Conservation (phyloP, 768 basidiomycete genomes). For the Austroboletus eburneus region DNA sequence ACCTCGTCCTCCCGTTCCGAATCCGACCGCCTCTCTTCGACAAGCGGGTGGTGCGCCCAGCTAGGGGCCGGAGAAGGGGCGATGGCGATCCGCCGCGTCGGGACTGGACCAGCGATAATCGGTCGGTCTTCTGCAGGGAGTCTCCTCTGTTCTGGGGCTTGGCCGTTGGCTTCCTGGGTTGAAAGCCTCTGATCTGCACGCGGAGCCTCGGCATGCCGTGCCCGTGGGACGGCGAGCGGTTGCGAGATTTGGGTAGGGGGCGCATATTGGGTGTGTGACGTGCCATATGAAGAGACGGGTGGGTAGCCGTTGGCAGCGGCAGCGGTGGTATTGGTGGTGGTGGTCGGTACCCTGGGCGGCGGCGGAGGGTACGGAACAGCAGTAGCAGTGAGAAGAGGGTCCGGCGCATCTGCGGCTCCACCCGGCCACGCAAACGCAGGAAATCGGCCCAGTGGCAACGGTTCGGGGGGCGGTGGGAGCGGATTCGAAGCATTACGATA, state of each 20-base stretch:
- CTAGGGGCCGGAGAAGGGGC: conserved; percentile 23
- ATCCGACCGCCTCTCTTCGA: conserved; percentile 29
- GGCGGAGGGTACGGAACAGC: conserved; percentile 27
- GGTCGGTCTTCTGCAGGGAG: conserved; percentile 21
- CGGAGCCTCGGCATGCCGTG: conserved; percentile 20
- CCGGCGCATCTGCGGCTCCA: conserved; percentile 16
- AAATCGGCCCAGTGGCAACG: conserved; percentile 43
- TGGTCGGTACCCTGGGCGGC: conserved; percentile 17
- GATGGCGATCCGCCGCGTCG: conserved; percentile 30
- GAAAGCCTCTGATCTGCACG: conserved; percentile 15
- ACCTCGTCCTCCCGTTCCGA: conserved; percentile 22
- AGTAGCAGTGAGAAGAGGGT: conserved; percentile 14
- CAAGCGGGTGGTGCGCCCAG: conserved; percentile 28
- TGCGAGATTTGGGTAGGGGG: conserved; percentile 13
- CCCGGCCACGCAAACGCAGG: conserved; percentile 38
- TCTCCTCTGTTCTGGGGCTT: conserved; percentile 14
- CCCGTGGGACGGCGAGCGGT: conserved; percentile 16
- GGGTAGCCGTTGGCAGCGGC: conserved; percentile 13
- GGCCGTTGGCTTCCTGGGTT: conserved; percentile 14
- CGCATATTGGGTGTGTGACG: conserved; percentile 13
- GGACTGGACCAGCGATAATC: conserved; percentile 31
- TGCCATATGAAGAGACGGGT: conserved; percentile 7
- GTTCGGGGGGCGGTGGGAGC: conserved; percentile 54
- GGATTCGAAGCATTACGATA: conserved; percentile 42
- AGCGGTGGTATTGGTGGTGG: not conserved